Base-by-base conservation (phyloP, 495 filamentous ascomycete genomes). In the Thermochaetoides thermophila region DNA sequence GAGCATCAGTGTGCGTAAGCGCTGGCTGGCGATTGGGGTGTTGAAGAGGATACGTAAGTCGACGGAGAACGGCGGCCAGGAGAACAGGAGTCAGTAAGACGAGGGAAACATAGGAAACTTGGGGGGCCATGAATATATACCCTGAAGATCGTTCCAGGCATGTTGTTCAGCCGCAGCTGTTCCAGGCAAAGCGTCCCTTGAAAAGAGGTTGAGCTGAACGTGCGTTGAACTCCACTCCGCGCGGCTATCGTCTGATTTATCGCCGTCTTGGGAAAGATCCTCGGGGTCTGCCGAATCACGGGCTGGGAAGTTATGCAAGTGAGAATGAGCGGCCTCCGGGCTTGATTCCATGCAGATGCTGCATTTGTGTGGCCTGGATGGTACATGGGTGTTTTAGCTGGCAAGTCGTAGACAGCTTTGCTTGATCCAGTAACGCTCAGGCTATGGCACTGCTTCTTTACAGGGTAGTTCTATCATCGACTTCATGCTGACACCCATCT, bases 21-120 rank as follows among this genome's bases (percentile, higher is more conserved):
- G 71, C 35, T 93, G 85, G 86, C 59, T 86, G 35, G 77, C 75
- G n/a, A 51, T 89, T 46, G 77, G 71, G 3, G 58, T 77, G 20
- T 47, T 91, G 44, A 39, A 23, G 39, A 47, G 51, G 39, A 32
- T 39, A 29, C 23, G 27, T 19, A 21, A 25, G 34, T 12, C 21
- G 20, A 18, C 3, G 18, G 24, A 1, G 11, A 29, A 24, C 20
- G 29, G 21, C 25, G 27, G 35, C 18, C 27, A 27, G 17, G 19
- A 4, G 17, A 20, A 11, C 22, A 17, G 17, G 11, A 24, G 21
- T 6, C 6, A 24, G 21, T 6, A 24, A 24, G 21, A 11, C 6
- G 21, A 24, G 11, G 21, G 21, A 24, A 11, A 11, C 6, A 24
- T 6, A 11, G 21, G 11, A 24, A 11, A 24, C 21, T 24, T 6